A percentile compares a stretch with the other conserved stretches of the same genome.
Evolutionary conservation across 345 rosid genomes (phyloP).

Genomic region (Eucalyptus erythrocorys): DNA sequence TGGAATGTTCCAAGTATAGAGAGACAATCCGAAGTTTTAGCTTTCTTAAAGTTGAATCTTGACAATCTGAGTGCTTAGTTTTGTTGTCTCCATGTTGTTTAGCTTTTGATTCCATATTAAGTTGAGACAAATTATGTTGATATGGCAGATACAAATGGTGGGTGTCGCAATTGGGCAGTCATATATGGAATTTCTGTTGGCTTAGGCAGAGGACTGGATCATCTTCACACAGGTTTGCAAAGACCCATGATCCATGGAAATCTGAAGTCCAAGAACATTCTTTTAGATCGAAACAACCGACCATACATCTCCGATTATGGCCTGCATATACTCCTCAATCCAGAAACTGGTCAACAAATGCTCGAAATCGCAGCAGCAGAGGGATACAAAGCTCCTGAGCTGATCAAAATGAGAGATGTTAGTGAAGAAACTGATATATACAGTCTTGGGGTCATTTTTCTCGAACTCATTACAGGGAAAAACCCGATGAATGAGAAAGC

Average conservation of each 20-base stretch:
- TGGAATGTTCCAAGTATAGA: neutral
- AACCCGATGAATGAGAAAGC: slow-evolving; percentile 57
- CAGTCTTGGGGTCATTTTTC: slow-evolving; percentile 70
- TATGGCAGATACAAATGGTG: slow-evolving; percentile 41
- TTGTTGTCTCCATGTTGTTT: neutral
- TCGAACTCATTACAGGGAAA: slow-evolving; percentile 72
- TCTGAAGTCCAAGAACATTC: slow-evolving; percentile 69
- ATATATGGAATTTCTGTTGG: slow-evolving; percentile 45
- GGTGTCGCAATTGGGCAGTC: slow-evolving; percentile 43
- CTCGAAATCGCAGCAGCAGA: slow-evolving; percentile 63
- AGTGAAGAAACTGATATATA: slow-evolving; percentile 59
- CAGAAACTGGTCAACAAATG: slow-evolving; percentile 60
- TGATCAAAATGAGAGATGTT: slow-evolving; percentile 72
- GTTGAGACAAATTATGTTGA: neutral
- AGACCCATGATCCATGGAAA: slow-evolving; percentile 68
- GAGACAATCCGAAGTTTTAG: neutral
- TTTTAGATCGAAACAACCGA: slow-evolving; percentile 33
- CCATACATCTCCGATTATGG: slow-evolving; percentile 68
- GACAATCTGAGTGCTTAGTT: neutral
- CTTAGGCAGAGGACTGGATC: slow-evolving; percentile 59
- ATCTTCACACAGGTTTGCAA: slow-evolving; percentile 61
- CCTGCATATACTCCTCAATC: slow-evolving; percentile 54
- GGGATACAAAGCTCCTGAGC: slow-evolving; percentile 96
- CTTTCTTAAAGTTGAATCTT: neutral
- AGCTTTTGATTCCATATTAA: neutral